Base-by-base conservation (phyloP, 23 red algal species). In the Gracilaria vermiculophylla region DNA sequence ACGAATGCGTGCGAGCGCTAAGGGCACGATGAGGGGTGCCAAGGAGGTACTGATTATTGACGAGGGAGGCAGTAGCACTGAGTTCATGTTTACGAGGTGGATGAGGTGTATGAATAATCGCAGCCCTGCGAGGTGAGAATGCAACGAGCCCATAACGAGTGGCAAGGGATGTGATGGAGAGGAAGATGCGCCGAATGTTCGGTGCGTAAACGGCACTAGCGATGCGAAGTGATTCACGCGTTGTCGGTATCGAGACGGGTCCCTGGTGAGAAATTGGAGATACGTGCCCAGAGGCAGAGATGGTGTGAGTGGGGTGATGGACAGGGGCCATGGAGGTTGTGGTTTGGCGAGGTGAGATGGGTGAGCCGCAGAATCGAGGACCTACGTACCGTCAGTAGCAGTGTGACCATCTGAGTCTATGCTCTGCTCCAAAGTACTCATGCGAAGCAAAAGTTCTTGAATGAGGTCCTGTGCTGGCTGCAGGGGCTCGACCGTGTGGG, bases 281-380 rank as follows among this genome's bases (percentile, higher is more conserved):
- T 5, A 25, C n/a, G 40, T 11, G 5, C 51, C 5, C 15, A 35
- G 23, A 27, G 10, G 19, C 10, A 43, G 19, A 47, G 5, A 23
- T 21, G 10, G 67, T 73, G 36, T 8, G 44, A 14, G 12, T 49
- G 16, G 9, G 19, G 8, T 79, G 41, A 79, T n/a, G 42, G n/a
- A n/a, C 33, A 14, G 29, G 44, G 8, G 53, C 5, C 75, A 55
- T 79, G 51, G 49, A n/a, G 24, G 49, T 12, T 47, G 43, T 47
- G 43, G 43, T 8, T 47, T 5, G 12, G 43, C 5, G 16, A 44
- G 23, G 43, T 83, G 79, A 61, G 79, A 69, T 2, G 79, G 79
- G 29, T 66, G 5, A 35, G 79, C 79, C 2, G 55, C 58, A 69
- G 57, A 67, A 51, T 83, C 79, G 11, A 67, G 79, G 5, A 83